Evolutionary conservation across 2,329 filamentous ascomycete species (phyloP).

Genomic region (Aspergillus japonicus): DNA sequence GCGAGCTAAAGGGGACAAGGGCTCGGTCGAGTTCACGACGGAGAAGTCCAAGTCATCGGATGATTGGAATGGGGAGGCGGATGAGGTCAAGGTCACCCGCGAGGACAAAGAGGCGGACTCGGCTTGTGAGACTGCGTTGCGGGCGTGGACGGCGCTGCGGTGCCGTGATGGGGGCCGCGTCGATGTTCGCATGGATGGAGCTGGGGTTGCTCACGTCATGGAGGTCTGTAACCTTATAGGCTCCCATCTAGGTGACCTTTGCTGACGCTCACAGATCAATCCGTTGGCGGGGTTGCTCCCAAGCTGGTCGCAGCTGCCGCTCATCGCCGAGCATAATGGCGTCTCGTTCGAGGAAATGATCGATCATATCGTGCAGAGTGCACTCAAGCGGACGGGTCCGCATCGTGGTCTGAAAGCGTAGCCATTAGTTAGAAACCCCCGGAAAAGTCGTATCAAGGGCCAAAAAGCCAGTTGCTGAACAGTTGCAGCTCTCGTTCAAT

Average conservation of each 20-base stretch:
- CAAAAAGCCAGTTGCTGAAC: too few species aligned
- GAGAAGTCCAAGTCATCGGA: constrained; percentile 8
- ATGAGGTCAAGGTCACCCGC: constrained; percentile 1
- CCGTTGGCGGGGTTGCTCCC: neutral
- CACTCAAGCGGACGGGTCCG: neutral
- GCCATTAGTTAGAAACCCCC: too few species aligned
- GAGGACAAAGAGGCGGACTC: constrained; percentile 11
- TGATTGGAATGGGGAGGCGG: constrained; percentile 5
- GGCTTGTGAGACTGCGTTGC: constrained; percentile 13
- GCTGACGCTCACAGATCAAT: neutral
- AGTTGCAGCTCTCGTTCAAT: too few species aligned
- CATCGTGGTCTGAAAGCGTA: too few species aligned
- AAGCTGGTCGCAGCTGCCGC: neutral
- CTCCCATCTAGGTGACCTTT: neutral
- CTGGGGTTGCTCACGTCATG: constrained; percentile 12
- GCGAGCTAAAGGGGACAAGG: neutral
- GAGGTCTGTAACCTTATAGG: constrained; percentile 4
- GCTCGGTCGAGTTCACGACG: constrained; percentile 6
- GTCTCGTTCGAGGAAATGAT: constrained; percentile 1
- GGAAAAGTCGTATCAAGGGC: too few species aligned
- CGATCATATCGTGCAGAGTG: neutral
- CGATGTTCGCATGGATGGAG: constrained; percentile 16
- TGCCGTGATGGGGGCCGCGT: constrained; percentile 19
- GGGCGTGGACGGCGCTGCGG: constrained; percentile 12
- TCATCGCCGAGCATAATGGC: constrained; percentile 4